A percentile compares a stretch with the other conserved stretches of the same genome.
These are phyloP conservation scores for Talaromyces sp. DNA, from an alignment of 2,329 filamentous ascomycete species.

Conservation along the genomic window DNA sequence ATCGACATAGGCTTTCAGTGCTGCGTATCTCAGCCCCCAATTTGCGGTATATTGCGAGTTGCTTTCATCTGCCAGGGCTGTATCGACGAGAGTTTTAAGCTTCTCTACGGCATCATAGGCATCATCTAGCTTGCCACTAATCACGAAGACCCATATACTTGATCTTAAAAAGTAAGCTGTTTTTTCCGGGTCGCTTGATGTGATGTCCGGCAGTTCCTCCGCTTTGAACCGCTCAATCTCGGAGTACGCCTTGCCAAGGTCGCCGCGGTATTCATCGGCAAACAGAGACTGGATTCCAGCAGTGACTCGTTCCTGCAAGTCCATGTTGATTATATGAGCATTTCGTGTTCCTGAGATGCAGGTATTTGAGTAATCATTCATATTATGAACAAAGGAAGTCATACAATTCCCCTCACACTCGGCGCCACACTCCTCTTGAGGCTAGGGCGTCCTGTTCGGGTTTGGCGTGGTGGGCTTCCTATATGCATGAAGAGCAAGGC, in stretches of 20 bases:
- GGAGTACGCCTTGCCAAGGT: conserved; percentile 15
- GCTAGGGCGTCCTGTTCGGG: background rate
- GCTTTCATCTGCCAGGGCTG: background rate
- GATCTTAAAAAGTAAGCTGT: conserved; percentile 16
- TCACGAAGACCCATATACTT: conserved; percentile 12
- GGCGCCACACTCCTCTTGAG: background rate
- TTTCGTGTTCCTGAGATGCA: background rate
- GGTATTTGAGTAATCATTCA: background rate
- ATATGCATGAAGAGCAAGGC: background rate
- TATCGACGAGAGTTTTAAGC: conserved; percentile 11
- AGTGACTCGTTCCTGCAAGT: conserved; percentile 9
- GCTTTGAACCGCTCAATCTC: conserved; percentile 10
- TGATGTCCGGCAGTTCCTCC: background rate
- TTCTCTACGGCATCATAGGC: conserved; percentile 12
- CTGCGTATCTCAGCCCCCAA: conserved; percentile 19
- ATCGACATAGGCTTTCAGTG: conserved; percentile 15
- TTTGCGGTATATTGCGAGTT: conserved; percentile 11
- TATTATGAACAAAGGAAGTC: background rate
- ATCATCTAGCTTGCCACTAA: conserved; percentile 14
- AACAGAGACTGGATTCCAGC: conserved; percentile 16
- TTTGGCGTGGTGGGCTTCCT: background rate
- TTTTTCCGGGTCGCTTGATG: conserved; percentile 1
- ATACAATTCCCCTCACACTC: background rate
- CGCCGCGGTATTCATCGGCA: conserved; percentile 17
- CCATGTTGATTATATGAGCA: background rate